phyloP scores from a whole-genome alignment of 306 rosid species.

The Abrus pulchellus region DNA sequence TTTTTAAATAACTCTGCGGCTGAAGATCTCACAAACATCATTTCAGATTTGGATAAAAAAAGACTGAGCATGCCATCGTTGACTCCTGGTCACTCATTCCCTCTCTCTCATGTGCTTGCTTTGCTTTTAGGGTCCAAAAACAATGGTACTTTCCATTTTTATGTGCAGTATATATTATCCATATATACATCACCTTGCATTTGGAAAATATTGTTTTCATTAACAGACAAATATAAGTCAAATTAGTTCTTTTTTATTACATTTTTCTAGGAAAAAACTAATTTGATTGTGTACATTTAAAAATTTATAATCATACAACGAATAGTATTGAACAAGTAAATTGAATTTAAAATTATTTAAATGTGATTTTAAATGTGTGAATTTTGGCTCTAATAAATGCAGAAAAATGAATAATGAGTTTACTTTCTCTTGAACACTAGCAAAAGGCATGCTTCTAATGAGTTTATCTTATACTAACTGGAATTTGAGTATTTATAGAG shows the following conservation, averaged over 20 bases:
- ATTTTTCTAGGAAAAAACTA: neutral
- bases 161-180: neutral
- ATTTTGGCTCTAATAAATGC: neutral
- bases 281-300: neutral
- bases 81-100: conserved; percentile 2
- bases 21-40: conserved; percentile 36
- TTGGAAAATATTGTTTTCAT: conserved; percentile 8
- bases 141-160: neutral
- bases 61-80: conserved; percentile 27
- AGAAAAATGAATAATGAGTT: neutral
- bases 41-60: conserved; percentile 17
- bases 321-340: no score
- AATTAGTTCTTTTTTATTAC: neutral
- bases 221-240: neutral
- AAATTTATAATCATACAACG: no score
- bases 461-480: no score
- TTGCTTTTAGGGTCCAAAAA: neutral
- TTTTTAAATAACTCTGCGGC: conserved; percentile 12
- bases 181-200: neutral
- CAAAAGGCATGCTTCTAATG: neutral
- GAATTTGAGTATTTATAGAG: no score
- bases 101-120: conserved; percentile 1
- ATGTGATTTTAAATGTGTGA: neutral
- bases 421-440: neutral
- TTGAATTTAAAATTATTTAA: no score